Conservation (phyloP, 768 basidiomycete genomes). For the Leccinum sublutescens region DNA sequence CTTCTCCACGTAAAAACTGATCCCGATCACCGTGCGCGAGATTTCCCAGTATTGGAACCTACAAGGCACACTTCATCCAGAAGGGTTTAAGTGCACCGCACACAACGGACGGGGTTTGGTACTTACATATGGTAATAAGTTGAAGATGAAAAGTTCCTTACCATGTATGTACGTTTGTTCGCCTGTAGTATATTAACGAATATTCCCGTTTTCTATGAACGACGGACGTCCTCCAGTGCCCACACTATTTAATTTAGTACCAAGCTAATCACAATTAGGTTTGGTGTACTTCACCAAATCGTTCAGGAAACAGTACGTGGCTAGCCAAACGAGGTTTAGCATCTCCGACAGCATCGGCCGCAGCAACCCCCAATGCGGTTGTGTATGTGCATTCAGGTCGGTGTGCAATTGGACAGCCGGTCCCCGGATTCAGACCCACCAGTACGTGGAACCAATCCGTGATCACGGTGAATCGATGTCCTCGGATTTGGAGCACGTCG, state of each 20-base stretch:
- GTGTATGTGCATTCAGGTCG: background rate
- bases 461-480: background rate
- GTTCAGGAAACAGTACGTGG: background rate
- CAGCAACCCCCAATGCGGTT: slow-evolving; percentile 13
- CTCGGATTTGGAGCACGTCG: background rate
- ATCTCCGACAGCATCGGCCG: slow-evolving; percentile 20
- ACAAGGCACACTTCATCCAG: slow-evolving; percentile 12
- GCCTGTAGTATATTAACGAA: slow-evolving; percentile 2
- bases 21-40: slow-evolving; percentile 11
- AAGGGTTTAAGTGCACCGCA: slow-evolving; percentile 17
- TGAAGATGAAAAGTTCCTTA: slow-evolving; percentile 7
- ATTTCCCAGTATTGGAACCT: slow-evolving; percentile 12
- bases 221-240: background rate
- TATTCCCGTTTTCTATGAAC: background rate
- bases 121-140: background rate
- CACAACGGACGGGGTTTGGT: slow-evolving; percentile 11
- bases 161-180: slow-evolving; percentile 9
- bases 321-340: slow-evolving; percentile 7
- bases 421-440: background rate
- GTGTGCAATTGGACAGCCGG: slow-evolving; percentile 5
- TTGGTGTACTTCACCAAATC: background rate
- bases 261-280: background rate
- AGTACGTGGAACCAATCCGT: too few species aligned
- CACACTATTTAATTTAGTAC: background rate
- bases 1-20: slow-evolving; percentile 27